Percentiles rank a stretch among this genome's conserved stretches.
phyloP scores from a whole-genome alignment of 768 basidiomycete species.

The Xerocomus potaroensis region DNA sequence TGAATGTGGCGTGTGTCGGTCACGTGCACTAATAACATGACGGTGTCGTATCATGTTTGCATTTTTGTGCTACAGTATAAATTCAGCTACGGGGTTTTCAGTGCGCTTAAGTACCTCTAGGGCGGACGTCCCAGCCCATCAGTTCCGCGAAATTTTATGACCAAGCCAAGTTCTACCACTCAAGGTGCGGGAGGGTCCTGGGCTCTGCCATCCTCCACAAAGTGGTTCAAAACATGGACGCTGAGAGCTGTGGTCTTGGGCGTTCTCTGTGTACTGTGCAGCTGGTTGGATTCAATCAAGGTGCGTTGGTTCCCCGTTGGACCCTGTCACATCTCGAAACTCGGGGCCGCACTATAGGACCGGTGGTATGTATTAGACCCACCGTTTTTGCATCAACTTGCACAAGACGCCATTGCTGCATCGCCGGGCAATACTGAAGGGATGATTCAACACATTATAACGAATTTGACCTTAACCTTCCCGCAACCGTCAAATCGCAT shows the following conservation, averaged over 20 bases:
- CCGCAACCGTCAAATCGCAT: conserved; percentile 49
- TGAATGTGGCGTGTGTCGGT: too few relatives aligned
- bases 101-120: too few relatives aligned
- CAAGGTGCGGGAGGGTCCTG: neutral
- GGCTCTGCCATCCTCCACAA: neutral
- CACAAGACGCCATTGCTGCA: conserved; percentile 65
- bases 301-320: conserved; percentile 30
- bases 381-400: conserved; percentile 62
- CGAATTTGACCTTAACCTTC: conserved; percentile 73
- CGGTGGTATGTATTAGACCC: conserved; percentile 89
- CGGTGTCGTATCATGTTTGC: too few relatives aligned
- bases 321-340: neutral
- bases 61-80: too few relatives aligned
- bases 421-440: conserved; percentile 60
- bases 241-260: conserved; percentile 24
- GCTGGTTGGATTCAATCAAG: conserved; percentile 62
- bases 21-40: too few relatives aligned
- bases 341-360: conserved; percentile 52
- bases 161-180: conserved; percentile 7
- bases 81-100: too few relatives aligned
- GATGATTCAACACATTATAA: conserved; percentile 79
- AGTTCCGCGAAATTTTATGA: conserved; percentile 16
- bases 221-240: conserved; percentile 32
- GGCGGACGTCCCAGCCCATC: too few relatives aligned
- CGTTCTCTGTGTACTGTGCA: conserved; percentile 34